Evolutionary conservation across 2,329 filamentous ascomycete species (phyloP), one percentile per base, ranked within the genome.

Genomic region (Mariannaea sp.): DNA sequence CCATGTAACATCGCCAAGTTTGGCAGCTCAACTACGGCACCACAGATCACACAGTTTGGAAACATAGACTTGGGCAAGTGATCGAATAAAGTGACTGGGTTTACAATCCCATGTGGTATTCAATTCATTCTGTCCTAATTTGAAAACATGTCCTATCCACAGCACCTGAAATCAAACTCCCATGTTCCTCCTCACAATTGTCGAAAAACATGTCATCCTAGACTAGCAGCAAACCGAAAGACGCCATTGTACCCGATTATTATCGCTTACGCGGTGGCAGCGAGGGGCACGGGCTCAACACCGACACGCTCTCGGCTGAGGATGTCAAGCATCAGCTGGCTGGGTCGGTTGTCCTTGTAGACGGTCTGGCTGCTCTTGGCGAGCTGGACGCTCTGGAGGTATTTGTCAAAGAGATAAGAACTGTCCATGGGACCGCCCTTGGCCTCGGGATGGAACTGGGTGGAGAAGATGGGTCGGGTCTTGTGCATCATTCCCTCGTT

Each of bases 401-500:
- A 99, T 79, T 90, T 91, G 76, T 99, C 94, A 69, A 99, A 99
- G 55, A 99, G 82, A 77, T 96, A 97, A 2, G 90, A 87, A 60
- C 90, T 95, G 79, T 99, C 94, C 76, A 96, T 89, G 49, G 94
- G 94, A 49, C 94, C 94, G 56, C 94, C 94, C 81, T 96, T 96
- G 64, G 94, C 94, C 77, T 99, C 94, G 13, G 94, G 94, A 72
- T 99, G 94, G 86, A 99, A 99, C 76, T 99, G 94, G 19, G 92
- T 96, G 60, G 90, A 93, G 83, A 99, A 97, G 72, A 99, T 99
- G 58, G 94, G 94, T 29, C 93, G 90, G 53, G 89, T 89, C 77
- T 89, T 92, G 83, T 99, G 94, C 72, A 97, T 92, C 85, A 99
- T 91, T 55, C 85, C 93, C 80, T 99, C 94, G 74, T 99, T 99